Percentiles rank a stretch among this genome's conserved stretches.
phyloP scores from a whole-genome alignment of 2,329 filamentous ascomycete genomes.

The Fusarium papillatum region DNA sequence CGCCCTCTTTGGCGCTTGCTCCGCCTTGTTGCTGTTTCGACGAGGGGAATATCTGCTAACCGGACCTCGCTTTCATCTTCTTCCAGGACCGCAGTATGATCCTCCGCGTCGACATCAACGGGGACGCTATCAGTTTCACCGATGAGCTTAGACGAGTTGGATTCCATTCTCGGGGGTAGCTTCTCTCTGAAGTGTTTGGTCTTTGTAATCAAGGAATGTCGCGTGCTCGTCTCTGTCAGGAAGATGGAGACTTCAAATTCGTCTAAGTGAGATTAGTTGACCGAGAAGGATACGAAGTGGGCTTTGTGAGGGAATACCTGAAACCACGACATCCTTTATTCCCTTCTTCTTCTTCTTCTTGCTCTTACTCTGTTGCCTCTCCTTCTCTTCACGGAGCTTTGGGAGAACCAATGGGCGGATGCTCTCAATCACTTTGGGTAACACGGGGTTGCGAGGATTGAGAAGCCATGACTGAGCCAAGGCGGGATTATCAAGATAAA shows the following conservation, averaged over 20 bases:
- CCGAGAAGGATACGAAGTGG: not conserved
- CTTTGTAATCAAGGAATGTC: slow-evolving; percentile 89
- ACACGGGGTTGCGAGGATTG: slow-evolving; percentile 79
- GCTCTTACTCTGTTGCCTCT: slow-evolving; percentile 67
- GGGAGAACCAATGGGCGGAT: slow-evolving; percentile 90
- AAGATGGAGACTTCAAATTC: slow-evolving; percentile 98
- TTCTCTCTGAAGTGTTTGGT: slow-evolving; percentile 82
- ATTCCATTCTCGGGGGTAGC: slow-evolving; percentile 65
- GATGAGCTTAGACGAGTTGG: slow-evolving; percentile 74
- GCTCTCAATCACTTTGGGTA: slow-evolving; percentile 86
- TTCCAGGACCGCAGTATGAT: slow-evolving; percentile 54
- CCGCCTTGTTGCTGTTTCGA: slow-evolving; percentile 33
- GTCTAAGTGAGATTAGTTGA: slow-evolving; percentile 65
- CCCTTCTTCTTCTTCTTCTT: slow-evolving; percentile 80
- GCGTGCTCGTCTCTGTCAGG: slow-evolving; percentile 85
- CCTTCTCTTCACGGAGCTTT: slow-evolving; percentile 90
- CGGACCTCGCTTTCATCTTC: slow-evolving; percentile 58
- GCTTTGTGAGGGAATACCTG: slow-evolving; percentile 67
- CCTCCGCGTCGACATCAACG: slow-evolving; percentile 63
- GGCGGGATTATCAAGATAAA: slow-evolving; percentile 93
- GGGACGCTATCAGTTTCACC: slow-evolving; percentile 67
- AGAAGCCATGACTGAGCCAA: slow-evolving; percentile 88
- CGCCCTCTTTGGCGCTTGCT: slow-evolving; percentile 48
- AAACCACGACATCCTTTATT: slow-evolving; percentile 88
- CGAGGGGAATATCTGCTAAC: slow-evolving; percentile 52